Evolutionary conservation across 2,329 filamentous ascomycete species (phyloP).

Genomic region (Bipolaris sorokiniana): DNA sequence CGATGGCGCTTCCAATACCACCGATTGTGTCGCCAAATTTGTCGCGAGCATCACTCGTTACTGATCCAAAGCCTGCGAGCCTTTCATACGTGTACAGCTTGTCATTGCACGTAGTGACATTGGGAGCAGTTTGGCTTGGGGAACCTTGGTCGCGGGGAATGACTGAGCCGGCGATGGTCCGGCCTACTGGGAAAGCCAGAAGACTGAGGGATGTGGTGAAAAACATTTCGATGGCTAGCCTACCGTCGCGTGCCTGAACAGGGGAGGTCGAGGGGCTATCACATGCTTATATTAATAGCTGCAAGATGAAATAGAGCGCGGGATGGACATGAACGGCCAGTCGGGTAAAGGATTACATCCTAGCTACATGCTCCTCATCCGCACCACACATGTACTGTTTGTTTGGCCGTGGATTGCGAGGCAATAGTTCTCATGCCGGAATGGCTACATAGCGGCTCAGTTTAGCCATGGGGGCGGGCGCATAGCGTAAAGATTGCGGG

Average conservation of each 20-base stretch:
- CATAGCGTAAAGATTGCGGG: conserved; percentile 12
- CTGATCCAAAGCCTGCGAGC: conserved; percentile 70
- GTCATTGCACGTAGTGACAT: conserved; percentile 61
- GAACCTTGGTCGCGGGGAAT: conserved; percentile 1
- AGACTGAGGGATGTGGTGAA: conserved; percentile 21
- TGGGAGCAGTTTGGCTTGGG: conserved; percentile 19
- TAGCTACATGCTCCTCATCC: not conserved
- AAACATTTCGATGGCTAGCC: conserved; percentile 25
- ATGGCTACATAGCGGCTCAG: conserved; percentile 6
- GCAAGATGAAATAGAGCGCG: conserved; percentile 2
- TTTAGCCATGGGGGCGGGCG: not conserved
- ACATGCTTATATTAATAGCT: conserved; percentile 20
- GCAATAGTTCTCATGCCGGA: conserved; percentile 4
- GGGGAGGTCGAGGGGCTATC: not conserved
- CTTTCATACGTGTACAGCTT: conserved; percentile 69
- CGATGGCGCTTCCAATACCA: conserved; percentile 69
- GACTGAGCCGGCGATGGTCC: conserved; percentile 28
- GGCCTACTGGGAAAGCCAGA: conserved; percentile 23
- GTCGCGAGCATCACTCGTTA: conserved; percentile 65
- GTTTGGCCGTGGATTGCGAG: conserved; percentile 21
- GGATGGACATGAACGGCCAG: conserved; percentile 15
- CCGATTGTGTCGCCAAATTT: conserved; percentile 73
- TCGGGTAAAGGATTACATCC: conserved; percentile 11
- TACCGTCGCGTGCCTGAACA: conserved; percentile 24
- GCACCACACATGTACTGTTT: conserved; percentile 7